phyloP scores from a whole-genome alignment of 2,329 filamentous ascomycete species.

The Penicillium sp. region DNA sequence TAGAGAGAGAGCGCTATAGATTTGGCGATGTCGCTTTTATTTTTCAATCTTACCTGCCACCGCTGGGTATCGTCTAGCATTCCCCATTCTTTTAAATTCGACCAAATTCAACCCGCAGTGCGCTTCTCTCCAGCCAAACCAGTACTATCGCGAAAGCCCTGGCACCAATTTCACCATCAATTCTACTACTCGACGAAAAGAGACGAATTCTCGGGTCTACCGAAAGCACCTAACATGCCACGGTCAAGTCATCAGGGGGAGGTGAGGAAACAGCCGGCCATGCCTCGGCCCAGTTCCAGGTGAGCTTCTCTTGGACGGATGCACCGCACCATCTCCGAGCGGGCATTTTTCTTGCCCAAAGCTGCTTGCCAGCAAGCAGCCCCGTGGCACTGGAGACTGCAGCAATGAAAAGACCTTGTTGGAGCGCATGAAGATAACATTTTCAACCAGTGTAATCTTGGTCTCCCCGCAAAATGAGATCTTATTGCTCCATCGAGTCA shows the following conservation, averaged over 20 bases:
- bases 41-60: neutral
- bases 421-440: conserved; percentile 5
- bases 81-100: neutral
- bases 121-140: neutral
- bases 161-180: conserved; percentile 2
- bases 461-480: conserved; percentile 83
- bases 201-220: neutral
- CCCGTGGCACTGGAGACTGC: neutral
- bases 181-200: conserved; percentile 10
- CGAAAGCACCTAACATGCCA: conserved; percentile 18
- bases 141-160: neutral
- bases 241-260: conserved; percentile 10
- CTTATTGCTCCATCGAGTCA: conserved; percentile 77
- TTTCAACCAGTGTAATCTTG: conserved; percentile 61
- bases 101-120: neutral
- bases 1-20: neutral
- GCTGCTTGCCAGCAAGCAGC: neutral
- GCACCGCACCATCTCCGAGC: neutral
- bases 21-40: conserved; percentile 10
- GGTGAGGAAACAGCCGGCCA: conserved; percentile 35
- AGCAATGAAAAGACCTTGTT: neutral
- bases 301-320: conserved; percentile 22
- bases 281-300: conserved; percentile 61
- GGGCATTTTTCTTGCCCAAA: neutral
- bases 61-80: conserved; percentile 3